Conservation (phyloP, 208 protist genomes). For the Zelonia costaricensis region DNA sequence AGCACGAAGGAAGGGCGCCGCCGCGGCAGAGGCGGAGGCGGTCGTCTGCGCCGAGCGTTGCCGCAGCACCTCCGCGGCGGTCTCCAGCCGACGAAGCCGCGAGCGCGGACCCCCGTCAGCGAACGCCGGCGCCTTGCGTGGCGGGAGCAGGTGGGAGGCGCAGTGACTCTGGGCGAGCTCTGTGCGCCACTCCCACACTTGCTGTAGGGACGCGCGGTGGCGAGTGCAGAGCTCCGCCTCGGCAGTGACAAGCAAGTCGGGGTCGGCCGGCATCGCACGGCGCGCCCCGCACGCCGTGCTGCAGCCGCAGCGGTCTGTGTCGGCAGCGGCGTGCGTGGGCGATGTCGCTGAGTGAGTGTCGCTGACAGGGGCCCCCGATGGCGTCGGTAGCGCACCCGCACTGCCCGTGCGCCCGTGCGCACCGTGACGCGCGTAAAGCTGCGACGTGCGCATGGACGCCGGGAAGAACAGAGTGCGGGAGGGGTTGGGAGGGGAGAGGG, state of each 20-base stretch:
- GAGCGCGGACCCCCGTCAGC: not conserved
- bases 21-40: not conserved
- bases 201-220: slow-evolving; percentile 4
- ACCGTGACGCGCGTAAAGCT: not conserved
- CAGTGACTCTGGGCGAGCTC: not conserved
- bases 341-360: too few species aligned
- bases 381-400: not conserved
- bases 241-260: slow-evolving; percentile 1
- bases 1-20: too few species aligned
- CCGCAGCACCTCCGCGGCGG: too few species aligned
- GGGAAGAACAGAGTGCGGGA: not conserved
- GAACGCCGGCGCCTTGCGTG: not conserved
- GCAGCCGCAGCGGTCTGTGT: not conserved
- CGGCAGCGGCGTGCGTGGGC: too few species aligned
- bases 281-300: not conserved
- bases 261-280: not conserved
- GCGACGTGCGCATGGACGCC: not conserved
- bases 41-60: too few species aligned
- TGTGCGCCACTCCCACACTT: slow-evolving; percentile 6
- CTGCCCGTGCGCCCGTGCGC: not conserved
- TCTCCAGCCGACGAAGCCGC: slow-evolving; percentile 4
- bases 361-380: too few species aligned
- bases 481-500: too few species aligned
- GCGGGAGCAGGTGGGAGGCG: not conserved
- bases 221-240: slow-evolving; percentile 9